These are phyloP conservation scores for Fusarium poae DNA, from an alignment of 2,329 filamentous ascomycete species.

Conservation along the genomic window DNA sequence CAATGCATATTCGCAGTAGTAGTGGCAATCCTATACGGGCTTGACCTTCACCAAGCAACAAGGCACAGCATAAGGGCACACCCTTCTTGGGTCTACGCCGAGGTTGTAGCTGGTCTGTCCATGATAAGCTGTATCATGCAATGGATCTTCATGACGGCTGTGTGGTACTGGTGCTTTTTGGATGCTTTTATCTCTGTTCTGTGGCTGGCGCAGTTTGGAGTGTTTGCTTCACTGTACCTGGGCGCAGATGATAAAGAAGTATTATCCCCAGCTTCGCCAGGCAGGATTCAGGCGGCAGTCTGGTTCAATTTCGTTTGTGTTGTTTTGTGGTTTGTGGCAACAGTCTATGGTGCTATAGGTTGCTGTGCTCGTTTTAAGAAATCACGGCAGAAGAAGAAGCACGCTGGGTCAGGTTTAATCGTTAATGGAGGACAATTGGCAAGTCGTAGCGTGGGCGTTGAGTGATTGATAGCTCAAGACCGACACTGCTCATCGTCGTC, in stretches of 20 bases:
- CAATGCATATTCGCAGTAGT: neutral
- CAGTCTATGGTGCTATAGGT: neutral
- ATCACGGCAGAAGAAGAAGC: neutral
- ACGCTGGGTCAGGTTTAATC: too few relatives aligned
- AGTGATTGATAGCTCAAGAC: too few relatives aligned
- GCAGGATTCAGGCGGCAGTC: neutral
- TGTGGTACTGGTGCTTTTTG: neutral
- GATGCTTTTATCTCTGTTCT: neutral
- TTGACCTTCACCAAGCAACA: neutral
- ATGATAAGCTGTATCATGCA: neutral
- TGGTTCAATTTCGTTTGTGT: neutral
- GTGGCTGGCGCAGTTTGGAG: neutral
- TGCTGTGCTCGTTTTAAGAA: neutral
- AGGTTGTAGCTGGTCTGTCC: accelerated
- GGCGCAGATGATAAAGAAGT: neutral
- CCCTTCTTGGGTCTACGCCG: neutral
- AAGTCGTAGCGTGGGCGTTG: too few relatives aligned
- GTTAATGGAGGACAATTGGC: neutral
- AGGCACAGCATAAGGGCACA: neutral
- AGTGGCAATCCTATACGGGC: neutral
- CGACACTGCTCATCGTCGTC: too few relatives aligned
- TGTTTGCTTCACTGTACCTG: neutral
- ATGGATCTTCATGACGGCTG: neutral
- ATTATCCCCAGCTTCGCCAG: neutral
- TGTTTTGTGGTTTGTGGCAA: neutral